Percentiles rank a stretch among this genome's conserved stretches.
Conservation (phyloP, 2,329 filamentous ascomycete genomes). For the Aspergillus texensis region DNA sequence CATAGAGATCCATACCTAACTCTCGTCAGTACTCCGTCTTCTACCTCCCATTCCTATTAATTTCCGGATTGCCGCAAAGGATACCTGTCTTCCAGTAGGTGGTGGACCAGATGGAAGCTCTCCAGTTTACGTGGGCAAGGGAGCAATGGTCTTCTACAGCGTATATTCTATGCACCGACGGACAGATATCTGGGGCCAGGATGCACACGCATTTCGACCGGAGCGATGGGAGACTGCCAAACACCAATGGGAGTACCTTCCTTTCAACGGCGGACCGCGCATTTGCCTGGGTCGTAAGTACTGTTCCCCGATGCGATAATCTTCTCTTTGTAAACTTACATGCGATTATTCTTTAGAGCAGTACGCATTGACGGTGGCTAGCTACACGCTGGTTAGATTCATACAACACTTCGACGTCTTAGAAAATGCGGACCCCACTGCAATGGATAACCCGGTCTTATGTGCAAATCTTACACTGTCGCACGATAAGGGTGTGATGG, state of each 20-base stretch:
- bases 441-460: not conserved
- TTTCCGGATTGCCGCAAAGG: not conserved
- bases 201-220: constrained; percentile 1
- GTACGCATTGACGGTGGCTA: too few species aligned
- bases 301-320: too few species aligned
- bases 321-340: too few species aligned
- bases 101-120: not conserved
- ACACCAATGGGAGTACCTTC: not conserved
- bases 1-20: not conserved
- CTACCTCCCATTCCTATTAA: not conserved
- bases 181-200: not conserved
- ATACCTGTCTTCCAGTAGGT: not conserved
- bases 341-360: too few species aligned
- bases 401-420: not conserved
- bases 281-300: not conserved
- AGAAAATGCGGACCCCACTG: not conserved
- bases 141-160: not conserved
- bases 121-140: not conserved
- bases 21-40: not conserved
- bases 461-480: not conserved
- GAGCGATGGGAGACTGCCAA: not conserved
- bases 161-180: not conserved
- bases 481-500: not conserved
- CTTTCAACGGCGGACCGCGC: constrained; percentile 3
- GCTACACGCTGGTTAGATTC: not conserved